These are phyloP conservation scores for Nakaseomyces uthaithaninus DNA, from an alignment of 1,139 yeast species.

Conservation along the genomic window DNA sequence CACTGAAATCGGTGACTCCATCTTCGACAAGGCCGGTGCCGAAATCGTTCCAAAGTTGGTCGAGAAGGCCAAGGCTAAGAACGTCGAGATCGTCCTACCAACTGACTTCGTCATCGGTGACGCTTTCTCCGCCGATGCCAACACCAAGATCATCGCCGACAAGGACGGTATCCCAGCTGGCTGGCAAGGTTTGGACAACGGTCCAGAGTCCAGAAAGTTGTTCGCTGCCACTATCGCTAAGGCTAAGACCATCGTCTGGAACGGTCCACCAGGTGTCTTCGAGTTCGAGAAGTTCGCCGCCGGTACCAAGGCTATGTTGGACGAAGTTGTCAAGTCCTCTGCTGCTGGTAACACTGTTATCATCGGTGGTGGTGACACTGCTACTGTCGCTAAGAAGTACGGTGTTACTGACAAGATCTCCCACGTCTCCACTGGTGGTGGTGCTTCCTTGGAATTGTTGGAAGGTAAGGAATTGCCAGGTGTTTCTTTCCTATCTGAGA, in stretches of 20 bases:
- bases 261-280: slow-evolving; percentile 99
- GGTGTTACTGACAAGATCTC: slow-evolving; percentile 92
- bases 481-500: slow-evolving; percentile 80
- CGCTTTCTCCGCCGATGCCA: slow-evolving; percentile 84
- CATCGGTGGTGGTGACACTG: slow-evolving; percentile 99
- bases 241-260: slow-evolving; percentile 97
- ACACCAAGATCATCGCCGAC: slow-evolving; percentile 70
- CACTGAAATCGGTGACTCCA: slow-evolving; percentile 80
- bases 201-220: slow-evolving; percentile 74
- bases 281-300: slow-evolving; percentile 84
- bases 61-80: slow-evolving; percentile 90
- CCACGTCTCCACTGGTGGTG: slow-evolving; percentile 98
- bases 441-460: slow-evolving; percentile 94
- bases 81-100: slow-evolving; percentile 85
- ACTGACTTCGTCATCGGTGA: slow-evolving; percentile 92
- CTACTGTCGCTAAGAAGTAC: slow-evolving; percentile 95
- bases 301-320: slow-evolving; percentile 85
- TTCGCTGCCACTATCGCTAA: slow-evolving; percentile 72
- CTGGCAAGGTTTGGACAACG: slow-evolving; percentile 93
- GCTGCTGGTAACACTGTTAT: slow-evolving; percentile 87
- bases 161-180: slow-evolving; percentile 84
- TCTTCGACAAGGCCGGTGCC: slow-evolving; percentile 87
- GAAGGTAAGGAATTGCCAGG: slow-evolving; percentile 98
- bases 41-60: slow-evolving; percentile 82
- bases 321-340: slow-evolving; percentile 78